A percentile compares a stretch with the other conserved stretches of the same genome.
These are phyloP conservation scores for Sindora glabra DNA, from an alignment of 306 rosid species.

Conservation along the genomic window DNA sequence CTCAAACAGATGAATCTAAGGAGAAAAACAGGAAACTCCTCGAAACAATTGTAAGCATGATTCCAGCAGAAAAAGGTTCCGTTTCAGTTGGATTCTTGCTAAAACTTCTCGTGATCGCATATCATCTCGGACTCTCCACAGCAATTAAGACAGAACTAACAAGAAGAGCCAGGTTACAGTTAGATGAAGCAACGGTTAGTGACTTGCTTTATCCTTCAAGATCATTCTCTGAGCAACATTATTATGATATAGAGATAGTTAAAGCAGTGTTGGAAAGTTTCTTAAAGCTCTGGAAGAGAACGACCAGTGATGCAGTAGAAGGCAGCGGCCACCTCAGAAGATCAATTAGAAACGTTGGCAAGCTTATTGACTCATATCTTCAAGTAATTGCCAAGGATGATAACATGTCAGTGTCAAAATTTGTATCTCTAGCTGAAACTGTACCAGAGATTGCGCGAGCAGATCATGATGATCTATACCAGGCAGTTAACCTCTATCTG, in stretches of 20 bases:
- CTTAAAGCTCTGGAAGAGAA: constrained; percentile 64
- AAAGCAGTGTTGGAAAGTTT: constrained; percentile 62
- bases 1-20: constrained; percentile 41
- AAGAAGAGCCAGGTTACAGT: constrained; percentile 63
- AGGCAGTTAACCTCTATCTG: constrained; percentile 79
- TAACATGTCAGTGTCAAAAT: constrained; percentile 60
- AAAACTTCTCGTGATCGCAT: constrained; percentile 52
- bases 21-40: constrained; percentile 49
- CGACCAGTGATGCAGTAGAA: constrained; percentile 43
- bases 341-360: constrained; percentile 64
- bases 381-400: constrained; percentile 72
- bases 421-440: constrained; percentile 61
- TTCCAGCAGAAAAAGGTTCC: constrained; percentile 76
- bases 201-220: constrained; percentile 62
- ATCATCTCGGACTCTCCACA: constrained; percentile 53
- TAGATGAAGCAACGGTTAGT: constrained; percentile 72
- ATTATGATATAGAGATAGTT: constrained; percentile 71
- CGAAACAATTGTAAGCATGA: constrained; percentile 70
- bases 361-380: constrained; percentile 84
- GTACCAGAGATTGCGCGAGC: constrained; percentile 70
- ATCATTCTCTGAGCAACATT: constrained; percentile 40
- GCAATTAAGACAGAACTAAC: constrained; percentile 59
- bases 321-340: constrained; percentile 32
- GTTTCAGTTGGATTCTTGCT: constrained; percentile 77
- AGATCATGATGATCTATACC: constrained; percentile 72